phyloP scores from a whole-genome alignment of 2,329 filamentous ascomycete species.

The Sporothrix sp. region DNA sequence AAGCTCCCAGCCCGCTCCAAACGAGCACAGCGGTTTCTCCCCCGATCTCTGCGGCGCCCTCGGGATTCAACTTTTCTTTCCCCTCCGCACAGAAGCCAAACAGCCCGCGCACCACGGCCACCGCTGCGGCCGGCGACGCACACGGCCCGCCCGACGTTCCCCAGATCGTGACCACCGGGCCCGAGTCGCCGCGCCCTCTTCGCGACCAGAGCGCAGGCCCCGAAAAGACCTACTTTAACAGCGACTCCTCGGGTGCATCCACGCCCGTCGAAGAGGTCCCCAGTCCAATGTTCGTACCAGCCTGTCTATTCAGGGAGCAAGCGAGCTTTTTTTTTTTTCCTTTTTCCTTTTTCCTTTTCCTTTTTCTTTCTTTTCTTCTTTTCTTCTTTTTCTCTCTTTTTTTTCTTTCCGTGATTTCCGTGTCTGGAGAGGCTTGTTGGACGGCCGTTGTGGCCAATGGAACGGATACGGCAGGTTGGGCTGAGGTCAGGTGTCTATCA shows the following conservation, averaged over 20 bases:
- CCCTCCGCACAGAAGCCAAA: constrained; percentile 13
- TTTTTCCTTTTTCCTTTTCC: not conserved
- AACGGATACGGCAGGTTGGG: too few species aligned
- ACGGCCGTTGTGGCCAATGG: too few species aligned
- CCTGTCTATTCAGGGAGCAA: not conserved
- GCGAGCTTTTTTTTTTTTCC: not conserved
- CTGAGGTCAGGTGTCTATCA: too few species aligned
- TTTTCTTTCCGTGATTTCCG: too few species aligned
- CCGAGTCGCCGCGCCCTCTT: constrained; percentile 20
- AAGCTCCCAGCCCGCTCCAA: constrained; percentile 41
- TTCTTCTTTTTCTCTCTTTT: too few species aligned
- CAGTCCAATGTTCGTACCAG: constrained; percentile 24
- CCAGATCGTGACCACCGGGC: constrained; percentile 25
- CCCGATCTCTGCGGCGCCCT: constrained; percentile 34
- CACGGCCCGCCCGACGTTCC: constrained; percentile 23
- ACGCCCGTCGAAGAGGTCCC: constrained; percentile 24
- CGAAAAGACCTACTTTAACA: constrained; percentile 29
- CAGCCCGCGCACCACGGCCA: constrained; percentile 2
- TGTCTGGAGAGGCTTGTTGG: too few species aligned
- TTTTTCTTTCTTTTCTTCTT: not conserved
- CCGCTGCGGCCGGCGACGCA: not conserved
- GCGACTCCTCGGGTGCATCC: constrained; percentile 27
- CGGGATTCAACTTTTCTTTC: constrained; percentile 27
- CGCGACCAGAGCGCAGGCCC: constrained; percentile 16
- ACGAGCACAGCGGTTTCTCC: constrained; percentile 34